Percentiles rank a stretch among this genome's conserved stretches.
Conservation (phyloP, 305 asterid species). For the Salvia sclarea region DNA sequence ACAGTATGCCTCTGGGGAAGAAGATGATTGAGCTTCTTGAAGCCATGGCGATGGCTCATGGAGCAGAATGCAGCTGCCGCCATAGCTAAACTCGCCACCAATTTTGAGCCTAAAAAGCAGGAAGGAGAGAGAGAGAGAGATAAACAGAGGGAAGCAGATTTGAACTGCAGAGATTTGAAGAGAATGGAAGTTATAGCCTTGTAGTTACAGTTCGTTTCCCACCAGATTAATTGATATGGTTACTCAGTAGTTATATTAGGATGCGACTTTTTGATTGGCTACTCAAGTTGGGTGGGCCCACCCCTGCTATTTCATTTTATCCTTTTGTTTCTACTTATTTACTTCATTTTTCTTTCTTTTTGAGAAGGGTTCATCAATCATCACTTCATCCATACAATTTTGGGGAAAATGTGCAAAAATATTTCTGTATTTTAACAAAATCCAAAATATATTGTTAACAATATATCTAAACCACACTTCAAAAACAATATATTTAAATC, state of each 20-base stretch:
- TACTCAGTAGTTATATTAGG: background rate
- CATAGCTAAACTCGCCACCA: conserved; percentile 34
- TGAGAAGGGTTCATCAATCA: too few species aligned
- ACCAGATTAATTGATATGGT: background rate
- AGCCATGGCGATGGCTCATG: conserved; percentile 40
- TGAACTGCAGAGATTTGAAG: conserved; percentile 4
- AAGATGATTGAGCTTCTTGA: conserved; percentile 27
- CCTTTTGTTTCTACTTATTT: too few species aligned
- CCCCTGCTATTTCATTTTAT: background rate
- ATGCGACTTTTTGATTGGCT: conserved; percentile 13
- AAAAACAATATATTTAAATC: too few species aligned
- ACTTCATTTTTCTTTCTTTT: background rate
- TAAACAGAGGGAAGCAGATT: conserved; percentile 11
- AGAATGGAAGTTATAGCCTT: background rate
- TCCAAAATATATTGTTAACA: too few species aligned
- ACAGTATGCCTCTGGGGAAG: conserved; percentile 22
- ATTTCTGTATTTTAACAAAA: too few species aligned
- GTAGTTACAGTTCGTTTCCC: background rate
- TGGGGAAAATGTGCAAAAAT: too few species aligned
- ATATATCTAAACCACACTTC: too few species aligned
- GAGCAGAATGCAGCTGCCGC: conserved; percentile 46
- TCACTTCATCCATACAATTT: too few species aligned
- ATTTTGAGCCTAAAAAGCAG: background rate
- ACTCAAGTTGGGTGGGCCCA: background rate
- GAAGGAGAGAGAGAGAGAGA: background rate